These are phyloP conservation scores for Suillus lakei DNA, from an alignment of 768 basidiomycete genomes.

Conservation along the genomic window DNA sequence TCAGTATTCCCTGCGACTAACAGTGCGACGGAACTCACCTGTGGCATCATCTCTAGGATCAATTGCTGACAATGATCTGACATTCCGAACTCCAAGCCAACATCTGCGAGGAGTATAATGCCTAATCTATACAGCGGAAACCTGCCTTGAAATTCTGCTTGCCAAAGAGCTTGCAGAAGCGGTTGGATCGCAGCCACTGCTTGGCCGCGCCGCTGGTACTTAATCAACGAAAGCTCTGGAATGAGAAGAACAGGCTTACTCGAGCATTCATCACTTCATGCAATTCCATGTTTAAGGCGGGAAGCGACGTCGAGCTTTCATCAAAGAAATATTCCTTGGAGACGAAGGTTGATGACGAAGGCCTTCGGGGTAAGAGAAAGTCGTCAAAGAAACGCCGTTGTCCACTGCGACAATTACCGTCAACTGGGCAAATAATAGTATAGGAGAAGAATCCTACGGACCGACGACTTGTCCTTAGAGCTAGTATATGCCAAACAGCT, in stretches of 20 bases:
- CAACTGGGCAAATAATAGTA: slow-evolving; percentile 2
- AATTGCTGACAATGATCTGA: slow-evolving; percentile 65
- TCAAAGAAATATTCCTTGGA: slow-evolving; percentile 62
- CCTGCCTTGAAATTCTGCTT: slow-evolving; percentile 77
- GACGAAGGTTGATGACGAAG: slow-evolving; percentile 54
- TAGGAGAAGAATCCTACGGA: slow-evolving; percentile 35
- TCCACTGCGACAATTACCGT: slow-evolving; percentile 47
- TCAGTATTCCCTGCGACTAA: neutral
- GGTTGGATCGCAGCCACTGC: slow-evolving; percentile 64
- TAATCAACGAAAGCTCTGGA: slow-evolving; percentile 8
- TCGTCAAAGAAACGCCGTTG: slow-evolving; percentile 71
- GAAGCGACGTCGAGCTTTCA: slow-evolving; percentile 33
- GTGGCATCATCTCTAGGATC: slow-evolving; percentile 82
- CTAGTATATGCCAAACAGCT: slow-evolving; percentile 79
- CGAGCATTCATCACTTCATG: slow-evolving; percentile 46
- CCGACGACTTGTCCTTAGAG: slow-evolving; percentile 71
- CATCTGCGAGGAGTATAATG: slow-evolving; percentile 75
- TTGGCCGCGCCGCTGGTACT: slow-evolving; percentile 64
- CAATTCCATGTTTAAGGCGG: slow-evolving; percentile 46
- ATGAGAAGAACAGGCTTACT: slow-evolving; percentile 37
- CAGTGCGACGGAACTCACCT: slow-evolving; percentile 48
- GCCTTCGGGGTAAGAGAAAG: slow-evolving; percentile 62
- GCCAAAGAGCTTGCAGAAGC: slow-evolving; percentile 75
- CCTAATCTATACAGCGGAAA: slow-evolving; percentile 70
- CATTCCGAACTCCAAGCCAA: slow-evolving; percentile 79